phyloP scores from a whole-genome alignment of 2,329 filamentous ascomycete genomes.

The Cucurbitaria berberidis region DNA sequence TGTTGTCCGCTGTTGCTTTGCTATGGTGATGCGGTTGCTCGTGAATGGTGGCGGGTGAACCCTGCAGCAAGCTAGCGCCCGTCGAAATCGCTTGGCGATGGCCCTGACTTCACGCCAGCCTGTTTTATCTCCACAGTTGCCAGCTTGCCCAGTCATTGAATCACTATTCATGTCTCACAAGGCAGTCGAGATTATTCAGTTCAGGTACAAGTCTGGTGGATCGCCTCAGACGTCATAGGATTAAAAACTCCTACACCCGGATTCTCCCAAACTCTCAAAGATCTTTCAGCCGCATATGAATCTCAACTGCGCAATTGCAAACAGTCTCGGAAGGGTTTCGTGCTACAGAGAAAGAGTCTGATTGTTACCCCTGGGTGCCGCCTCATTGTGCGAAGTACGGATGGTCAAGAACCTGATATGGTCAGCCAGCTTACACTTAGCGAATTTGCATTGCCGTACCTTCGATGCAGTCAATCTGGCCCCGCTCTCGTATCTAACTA shows the following conservation, averaged over 20 bases:
- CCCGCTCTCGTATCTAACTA: conserved; percentile 76
- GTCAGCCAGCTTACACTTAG: no score
- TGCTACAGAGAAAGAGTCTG: not conserved
- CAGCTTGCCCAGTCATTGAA: not conserved
- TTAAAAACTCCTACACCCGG: not conserved
- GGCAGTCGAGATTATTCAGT: not conserved
- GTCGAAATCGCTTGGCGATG: not conserved
- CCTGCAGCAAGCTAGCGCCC: conserved; percentile 20
- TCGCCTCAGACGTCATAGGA: not conserved
- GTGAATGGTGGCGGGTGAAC: conserved; percentile 19
- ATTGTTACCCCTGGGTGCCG: not conserved
- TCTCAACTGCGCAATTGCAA: not conserved
- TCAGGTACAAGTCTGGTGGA: not conserved
- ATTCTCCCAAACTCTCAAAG: no score
- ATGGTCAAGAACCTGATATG: conserved; percentile 36
- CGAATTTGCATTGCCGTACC: conserved; percentile 49
- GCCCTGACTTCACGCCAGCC: not conserved
- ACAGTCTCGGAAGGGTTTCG: no score
- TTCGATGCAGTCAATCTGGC: conserved; percentile 70
- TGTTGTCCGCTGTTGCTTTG: conserved; percentile 33
- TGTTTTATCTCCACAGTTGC: not conserved
- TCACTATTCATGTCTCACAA: not conserved
- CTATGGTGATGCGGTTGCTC: conserved; percentile 24
- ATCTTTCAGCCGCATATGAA: no score
- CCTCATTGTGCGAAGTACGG: conserved; percentile 31